Base-by-base conservation (phyloP, 352 stramenopile genomes). In the Pythium chondricola region DNA sequence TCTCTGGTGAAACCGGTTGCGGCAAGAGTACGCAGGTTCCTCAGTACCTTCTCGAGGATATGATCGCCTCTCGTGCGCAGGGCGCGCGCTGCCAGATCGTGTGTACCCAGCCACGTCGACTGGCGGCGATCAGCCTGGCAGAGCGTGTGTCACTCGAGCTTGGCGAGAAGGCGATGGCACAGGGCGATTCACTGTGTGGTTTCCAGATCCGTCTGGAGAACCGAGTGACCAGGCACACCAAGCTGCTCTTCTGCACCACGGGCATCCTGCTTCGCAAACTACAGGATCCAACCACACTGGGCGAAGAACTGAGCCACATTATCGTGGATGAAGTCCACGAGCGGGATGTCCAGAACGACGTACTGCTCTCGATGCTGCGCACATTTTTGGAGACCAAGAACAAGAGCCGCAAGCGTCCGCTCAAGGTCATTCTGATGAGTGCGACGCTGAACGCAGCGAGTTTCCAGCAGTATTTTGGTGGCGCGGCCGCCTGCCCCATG, bases 271-370 rank as follows among this genome's bases (percentile, higher is more conserved):
- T 98, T 8, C 87, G 93, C 11, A 84, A 86, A 44, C 68, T 98
- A 5, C 93, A 98, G 41, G 71, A 85, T 2, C 79, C 91, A 11
- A 67, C 56, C 5, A 86, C 76, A 5, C 65, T 98, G 3, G 58
- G 52, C 2, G 61, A 91, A 25, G 81, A 87, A 40, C 70, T 99
- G 32, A 97, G 91, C 21, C 95, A 99, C 64, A 84, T 99, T 43
- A 93, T 99, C 41, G 85, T 99, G 14, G 97, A 99, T 63, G 96
- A 99, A 65, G 94, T 98, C 24, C 95, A 98, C 61, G 97, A 99
- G 67, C 78, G 97, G 16, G 85, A 97, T 55, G 65, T 96, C 14
- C 88, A 96, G 51, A 96, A 76, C 13, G 89, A 97, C 40, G 88
- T 97, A 32, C 55, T 98, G 18, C 54, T 98, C 6, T 88, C 89